Evolutionary conservation across 495 filamentous ascomycete genomes (phyloP).

Genomic region (Pyronema omphalodes): DNA sequence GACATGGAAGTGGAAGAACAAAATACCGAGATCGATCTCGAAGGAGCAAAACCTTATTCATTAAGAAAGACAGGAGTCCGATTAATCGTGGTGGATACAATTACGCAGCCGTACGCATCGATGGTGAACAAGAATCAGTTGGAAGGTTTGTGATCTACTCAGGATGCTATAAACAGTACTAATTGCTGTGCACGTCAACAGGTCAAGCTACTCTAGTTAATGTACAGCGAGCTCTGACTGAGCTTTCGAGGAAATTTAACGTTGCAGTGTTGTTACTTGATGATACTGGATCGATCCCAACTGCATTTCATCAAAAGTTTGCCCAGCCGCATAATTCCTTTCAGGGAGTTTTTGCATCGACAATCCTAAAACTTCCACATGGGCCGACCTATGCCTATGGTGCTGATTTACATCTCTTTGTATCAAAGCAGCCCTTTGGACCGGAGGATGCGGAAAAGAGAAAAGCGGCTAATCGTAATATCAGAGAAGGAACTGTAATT

Average conservation of each 20-base stretch:
- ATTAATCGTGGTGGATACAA: conserved; percentile 16
- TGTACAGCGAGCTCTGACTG: conserved; percentile 3
- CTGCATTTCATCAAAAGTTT: background rate
- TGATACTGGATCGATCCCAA: background rate
- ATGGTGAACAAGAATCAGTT: conserved; percentile 7
- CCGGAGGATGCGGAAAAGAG: background rate
- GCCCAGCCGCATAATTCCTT: background rate
- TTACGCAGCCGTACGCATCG: conserved; percentile 11
- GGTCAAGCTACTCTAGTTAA: conserved; percentile 5
- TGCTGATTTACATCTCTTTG: conserved; percentile 12
- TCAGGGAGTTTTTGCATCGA: background rate
- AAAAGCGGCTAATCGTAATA: background rate
- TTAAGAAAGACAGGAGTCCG: background rate
- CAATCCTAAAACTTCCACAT: conserved; percentile 9
- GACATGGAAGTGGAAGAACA: background rate
- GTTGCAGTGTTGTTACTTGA: background rate
- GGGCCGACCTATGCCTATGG: conserved; percentile 13
- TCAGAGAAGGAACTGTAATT: conserved; percentile 6
- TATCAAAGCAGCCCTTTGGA: conserved; percentile 9
- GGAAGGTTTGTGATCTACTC: conserved; percentile 3
- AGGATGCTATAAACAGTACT: background rate
- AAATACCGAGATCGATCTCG: background rate
- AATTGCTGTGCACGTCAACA: conserved; percentile 5
- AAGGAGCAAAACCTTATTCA: background rate
- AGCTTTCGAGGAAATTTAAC: background rate